Evolutionary conservation across 306 rosid species (phyloP), one percentile per base, ranked within the genome.

Genomic region (Vicia faba): DNA sequence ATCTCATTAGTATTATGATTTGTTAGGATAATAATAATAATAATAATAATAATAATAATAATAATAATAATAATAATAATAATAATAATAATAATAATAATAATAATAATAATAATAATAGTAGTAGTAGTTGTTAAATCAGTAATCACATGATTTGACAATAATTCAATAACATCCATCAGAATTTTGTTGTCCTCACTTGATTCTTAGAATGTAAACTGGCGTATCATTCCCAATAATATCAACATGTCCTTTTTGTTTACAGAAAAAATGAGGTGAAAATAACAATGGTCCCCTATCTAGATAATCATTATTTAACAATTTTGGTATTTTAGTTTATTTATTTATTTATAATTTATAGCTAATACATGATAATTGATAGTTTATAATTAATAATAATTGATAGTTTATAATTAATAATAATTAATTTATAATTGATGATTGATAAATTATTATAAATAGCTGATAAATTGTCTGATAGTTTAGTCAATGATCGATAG

Each of bases 1-100:
- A 69, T 53, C 58, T 39, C 45, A 25, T 64, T 10, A 64, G 36
- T 75, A 31, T 38, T 75, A 38, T 38, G 20, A 28, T 55, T 69
- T 26, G 16, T 61, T 44, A 7, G 64, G 63, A 61, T 28, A 53
- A 75, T 60, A 65, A 44, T 53, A 23, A 31, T 31, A 28, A 28
- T 28, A 31, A 33, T 25, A 25, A 25, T 25, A 25, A 25, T 25
- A 25, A 25, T 25, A 25, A 25, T 25, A 25, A 75, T 60, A 65
- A 44, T 53, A 23, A 31, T 31, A 28, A 28, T 28, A 31, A 33
- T 25, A 25, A 75, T 60, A 65, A 44, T 53, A 23, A 31, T 31
- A 28, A 28, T 28, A 5, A 33, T 25, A 1, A 61, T 28, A 1
- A 61, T 28, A 60, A 44, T 53, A 11, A 31, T 31, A 28, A 28